Evolutionary conservation across 768 basidiomycete species (phyloP), one percentile per base, ranked within the genome.

Genomic region (Boletus barrowsii): DNA sequence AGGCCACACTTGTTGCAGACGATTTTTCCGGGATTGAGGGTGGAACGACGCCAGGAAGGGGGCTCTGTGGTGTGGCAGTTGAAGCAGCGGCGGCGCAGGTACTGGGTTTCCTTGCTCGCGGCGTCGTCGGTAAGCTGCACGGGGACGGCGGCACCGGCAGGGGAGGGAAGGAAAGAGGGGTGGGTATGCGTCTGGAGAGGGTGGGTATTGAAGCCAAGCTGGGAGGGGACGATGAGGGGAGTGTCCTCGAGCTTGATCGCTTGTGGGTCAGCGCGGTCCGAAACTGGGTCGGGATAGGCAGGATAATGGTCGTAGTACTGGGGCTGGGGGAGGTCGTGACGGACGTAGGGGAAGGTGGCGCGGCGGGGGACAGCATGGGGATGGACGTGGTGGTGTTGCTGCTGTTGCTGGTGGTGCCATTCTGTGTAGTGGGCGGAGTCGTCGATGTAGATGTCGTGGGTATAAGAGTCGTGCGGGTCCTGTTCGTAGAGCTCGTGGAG

Each of bases 1-100:
- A 93, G 79, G 10, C 91, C 91, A 60, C 91, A 93, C 76, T 93
- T 93, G 80, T 93, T 93, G 80, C 91, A 93, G 42, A 93, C 91
- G 65, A 93, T 93, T 73, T 93, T 93, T 59, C 91, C 91, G 0
- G 88, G 89, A 70, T 91, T 90, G 65, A 93, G 85, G 5, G 91
- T 93, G 30, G 84, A 87, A 42, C 91, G 83, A 50, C 91, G 86
- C 91, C 91, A 93, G 24, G 83, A 86, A 8, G 91, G 91, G 0
- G 91, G 91, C 68, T 93, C 91, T 2, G 91, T 93, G 18, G 91
- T 91, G 67, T 91, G 90, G 74, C 91, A 93, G 73, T 93, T 93
- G 79, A 87, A 90, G 74, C 91, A 93, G 10, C 90, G 79, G 37
- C 91, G 80, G 22, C 91, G 88, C 52, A 93, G 85, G 68, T 90